Conservation (phyloP, 805 yeast genomes). For the Cyberlindnera misumaiensis region DNA sequence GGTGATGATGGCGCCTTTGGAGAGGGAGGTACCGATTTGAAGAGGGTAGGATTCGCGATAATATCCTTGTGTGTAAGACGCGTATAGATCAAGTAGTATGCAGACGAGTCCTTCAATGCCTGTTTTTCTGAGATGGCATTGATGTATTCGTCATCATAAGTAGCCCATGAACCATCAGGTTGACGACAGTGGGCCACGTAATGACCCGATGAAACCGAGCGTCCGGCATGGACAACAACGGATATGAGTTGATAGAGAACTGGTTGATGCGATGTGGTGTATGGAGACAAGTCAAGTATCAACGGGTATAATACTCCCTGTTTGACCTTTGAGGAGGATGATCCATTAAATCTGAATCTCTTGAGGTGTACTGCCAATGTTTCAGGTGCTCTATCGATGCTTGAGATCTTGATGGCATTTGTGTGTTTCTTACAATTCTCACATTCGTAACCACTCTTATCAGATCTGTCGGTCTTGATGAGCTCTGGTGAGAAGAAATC, state of each 20-base stretch:
- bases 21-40: not conserved
- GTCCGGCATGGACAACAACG: conserved; percentile 91
- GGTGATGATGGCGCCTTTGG: not conserved
- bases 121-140: conserved; percentile 64
- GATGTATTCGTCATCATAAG: conserved; percentile 89
- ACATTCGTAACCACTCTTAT: conserved; percentile 77
- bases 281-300: conserved; percentile 64
- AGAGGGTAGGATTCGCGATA: conserved; percentile 6
- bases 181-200: conserved; percentile 87
- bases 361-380: conserved; percentile 81
- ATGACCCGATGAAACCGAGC: conserved; percentile 89
- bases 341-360: conserved; percentile 83
- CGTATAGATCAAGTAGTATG: conserved; percentile 83
- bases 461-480: conserved; percentile 59
- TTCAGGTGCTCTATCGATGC: conserved; percentile 81
- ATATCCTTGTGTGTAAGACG: conserved; percentile 55
- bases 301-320: conserved; percentile 80
- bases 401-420: conserved; percentile 67
- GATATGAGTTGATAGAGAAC: conserved; percentile 65
- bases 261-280: conserved; percentile 39
- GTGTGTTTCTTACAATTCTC: conserved; percentile 77
- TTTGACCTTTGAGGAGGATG: conserved; percentile 75
- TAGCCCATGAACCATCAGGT: conserved; percentile 89
- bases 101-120: conserved; percentile 78
- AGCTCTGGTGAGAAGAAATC: conserved; percentile 83